These are phyloP conservation scores for Dryas integrifolia DNA, from an alignment of 331 rosid species.

Conservation along the genomic window DNA sequence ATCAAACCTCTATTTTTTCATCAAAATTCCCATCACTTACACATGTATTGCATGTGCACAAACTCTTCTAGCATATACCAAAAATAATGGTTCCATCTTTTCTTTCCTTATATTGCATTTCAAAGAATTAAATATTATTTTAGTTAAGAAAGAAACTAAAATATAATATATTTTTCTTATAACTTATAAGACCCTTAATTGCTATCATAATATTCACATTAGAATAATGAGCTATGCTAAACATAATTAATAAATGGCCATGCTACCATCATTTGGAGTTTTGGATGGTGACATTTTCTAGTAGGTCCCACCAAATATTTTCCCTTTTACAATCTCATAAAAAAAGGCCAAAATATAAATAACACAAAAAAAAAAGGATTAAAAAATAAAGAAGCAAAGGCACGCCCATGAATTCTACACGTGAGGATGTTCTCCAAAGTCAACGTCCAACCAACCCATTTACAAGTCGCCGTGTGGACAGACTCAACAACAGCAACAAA, in stretches of 20 bases:
- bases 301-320: too few species aligned
- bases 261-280: too few species aligned
- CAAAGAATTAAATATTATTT: too few species aligned
- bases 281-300: too few species aligned
- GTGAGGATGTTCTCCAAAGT: slow-evolving; percentile 26
- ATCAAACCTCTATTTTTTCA: too few species aligned
- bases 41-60: too few species aligned
- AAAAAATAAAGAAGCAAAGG: background rate
- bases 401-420: slow-evolving; percentile 16
- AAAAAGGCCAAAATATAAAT: background rate
- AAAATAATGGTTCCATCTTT: too few species aligned
- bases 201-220: too few species aligned
- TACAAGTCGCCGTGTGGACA: slow-evolving; percentile 17
- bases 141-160: background rate
- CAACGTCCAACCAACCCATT: slow-evolving; percentile 13
- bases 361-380: background rate
- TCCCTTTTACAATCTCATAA: background rate
- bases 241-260: background rate
- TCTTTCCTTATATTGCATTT: too few species aligned
- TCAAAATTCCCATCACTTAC: too few species aligned
- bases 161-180: background rate
- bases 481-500: background rate
- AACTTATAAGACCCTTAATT: too few species aligned
- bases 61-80: too few species aligned
- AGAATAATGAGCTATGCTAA: background rate